A percentile compares a stretch with the other conserved stretches of the same genome.
Conservation (phyloP, 371 early-diverging fungal species). For the Choanephora cucurbitarum region DNA sequence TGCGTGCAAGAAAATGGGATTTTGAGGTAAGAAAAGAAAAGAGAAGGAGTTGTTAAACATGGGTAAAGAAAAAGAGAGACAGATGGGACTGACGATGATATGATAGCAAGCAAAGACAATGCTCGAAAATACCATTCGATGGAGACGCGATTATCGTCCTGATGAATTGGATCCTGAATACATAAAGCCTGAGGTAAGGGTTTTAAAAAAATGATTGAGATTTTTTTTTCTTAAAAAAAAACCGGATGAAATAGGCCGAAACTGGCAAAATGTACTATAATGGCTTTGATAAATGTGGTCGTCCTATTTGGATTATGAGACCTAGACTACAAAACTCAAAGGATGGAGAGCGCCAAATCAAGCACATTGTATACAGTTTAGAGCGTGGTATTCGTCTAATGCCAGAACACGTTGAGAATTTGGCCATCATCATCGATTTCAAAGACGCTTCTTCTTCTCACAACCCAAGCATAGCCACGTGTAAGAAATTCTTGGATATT, state of each 20-base stretch:
- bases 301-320: slow-evolving; percentile 74
- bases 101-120: slow-evolving; percentile 57
- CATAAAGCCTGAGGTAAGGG: slow-evolving; percentile 71
- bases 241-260: slow-evolving; percentile 45
- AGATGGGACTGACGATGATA: no score
- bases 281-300: slow-evolving; percentile 74
- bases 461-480: slow-evolving; percentile 70
- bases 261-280: slow-evolving; percentile 83
- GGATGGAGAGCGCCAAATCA: slow-evolving; percentile 74
- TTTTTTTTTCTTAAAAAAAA: slow-evolving; percentile 3
- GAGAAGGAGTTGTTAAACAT: neutral
- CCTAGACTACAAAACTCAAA: slow-evolving; percentile 81
- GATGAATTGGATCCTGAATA: slow-evolving; percentile 70
- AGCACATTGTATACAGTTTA: slow-evolving; percentile 76
- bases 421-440: slow-evolving; percentile 83
- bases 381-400: slow-evolving; percentile 80
- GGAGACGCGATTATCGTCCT: slow-evolving; percentile 79
- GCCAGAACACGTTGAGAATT: slow-evolving; percentile 71
- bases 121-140: slow-evolving; percentile 70
- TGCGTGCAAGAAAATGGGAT: slow-evolving; percentile 81
- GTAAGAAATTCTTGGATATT: slow-evolving; percentile 77
- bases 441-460: slow-evolving; percentile 68
- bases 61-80: neutral
- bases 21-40: slow-evolving; percentile 29
- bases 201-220: neutral